These are phyloP conservation scores for Ceratopteris richardii DNA, from an alignment of 75 land plant genomes.

Conservation along the genomic window DNA sequence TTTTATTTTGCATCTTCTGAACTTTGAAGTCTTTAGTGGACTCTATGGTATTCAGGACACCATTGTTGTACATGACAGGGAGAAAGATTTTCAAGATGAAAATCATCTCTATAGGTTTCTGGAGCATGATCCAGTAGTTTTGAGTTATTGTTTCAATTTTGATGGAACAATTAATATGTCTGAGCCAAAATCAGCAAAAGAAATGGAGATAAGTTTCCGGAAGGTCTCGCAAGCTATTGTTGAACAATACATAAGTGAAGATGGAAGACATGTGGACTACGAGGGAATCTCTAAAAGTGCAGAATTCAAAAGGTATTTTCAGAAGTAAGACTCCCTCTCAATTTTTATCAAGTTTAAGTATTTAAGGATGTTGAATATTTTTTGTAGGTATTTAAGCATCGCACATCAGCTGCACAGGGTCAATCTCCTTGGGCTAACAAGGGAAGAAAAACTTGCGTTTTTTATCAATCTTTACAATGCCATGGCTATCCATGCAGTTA, in stretches of 20 bases:
- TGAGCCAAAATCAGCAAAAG: constrained; percentile 46
- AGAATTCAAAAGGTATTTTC: constrained; percentile 66
- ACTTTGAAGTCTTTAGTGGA: background rate
- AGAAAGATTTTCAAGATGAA: constrained; percentile 62
- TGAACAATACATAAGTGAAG: constrained; percentile 56
- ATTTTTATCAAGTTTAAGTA: background rate
- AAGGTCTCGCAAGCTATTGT: constrained; percentile 59
- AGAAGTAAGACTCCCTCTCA: background rate
- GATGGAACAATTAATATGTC: constrained; percentile 40
- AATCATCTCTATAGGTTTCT: constrained; percentile 69
- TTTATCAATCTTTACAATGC: constrained; percentile 72
- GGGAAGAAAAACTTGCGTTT: constrained; percentile 45
- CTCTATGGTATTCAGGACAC: background rate
- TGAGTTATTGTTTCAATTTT: constrained; percentile 50
- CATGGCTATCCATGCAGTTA: constrained; percentile 69
- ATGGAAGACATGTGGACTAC: constrained; percentile 53
- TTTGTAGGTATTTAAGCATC: constrained; percentile 50
- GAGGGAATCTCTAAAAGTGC: constrained; percentile 47
- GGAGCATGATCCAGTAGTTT: constrained; percentile 64
- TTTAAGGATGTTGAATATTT: background rate
- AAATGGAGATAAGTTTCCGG: constrained; percentile 35
- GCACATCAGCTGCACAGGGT: constrained; percentile 56
- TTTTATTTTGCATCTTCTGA: background rate
- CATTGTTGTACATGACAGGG: constrained; percentile 23
- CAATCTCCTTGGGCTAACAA: constrained; percentile 31